These are phyloP conservation scores for Coemansia sp. DNA, from an alignment of 192 early-diverging fungal genomes.

Conservation along the genomic window DNA sequence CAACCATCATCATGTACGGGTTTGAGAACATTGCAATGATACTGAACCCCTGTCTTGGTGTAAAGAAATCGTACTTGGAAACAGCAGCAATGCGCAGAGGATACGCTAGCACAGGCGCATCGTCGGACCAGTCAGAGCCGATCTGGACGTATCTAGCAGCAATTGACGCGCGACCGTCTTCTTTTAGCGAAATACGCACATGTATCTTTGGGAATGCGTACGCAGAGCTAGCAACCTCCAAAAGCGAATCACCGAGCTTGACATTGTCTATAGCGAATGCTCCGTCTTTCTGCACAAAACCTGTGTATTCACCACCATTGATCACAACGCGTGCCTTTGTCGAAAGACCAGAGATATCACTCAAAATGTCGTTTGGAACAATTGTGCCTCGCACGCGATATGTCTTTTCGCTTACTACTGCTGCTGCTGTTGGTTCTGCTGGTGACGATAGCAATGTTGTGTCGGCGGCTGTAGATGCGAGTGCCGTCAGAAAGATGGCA, in stretches of 20 bases:
- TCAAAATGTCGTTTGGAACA: conserved; percentile 28
- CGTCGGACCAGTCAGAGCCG: conserved; percentile 52
- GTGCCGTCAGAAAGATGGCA: background rate
- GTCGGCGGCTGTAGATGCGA: background rate
- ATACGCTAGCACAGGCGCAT: conserved; percentile 42
- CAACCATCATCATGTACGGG: conserved; percentile 71
- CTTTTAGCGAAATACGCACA: conserved; percentile 42
- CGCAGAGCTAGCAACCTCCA: conserved; percentile 42
- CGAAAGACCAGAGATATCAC: conserved; percentile 28
- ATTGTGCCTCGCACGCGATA: conserved; percentile 50
- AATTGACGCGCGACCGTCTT: conserved; percentile 39
- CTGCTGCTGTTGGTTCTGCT: conserved; percentile 6
- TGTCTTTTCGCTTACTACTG: conserved; percentile 19
- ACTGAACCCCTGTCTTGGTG: conserved; percentile 62
- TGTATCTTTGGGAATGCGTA: conserved; percentile 55
- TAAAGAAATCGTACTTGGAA: conserved; percentile 55
- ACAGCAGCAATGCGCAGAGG: conserved; percentile 44
- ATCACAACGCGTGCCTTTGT: conserved; percentile 28
- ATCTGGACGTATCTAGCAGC: conserved; percentile 49
- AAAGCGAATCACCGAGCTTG: conserved; percentile 43
- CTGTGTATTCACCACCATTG: conserved; percentile 50
- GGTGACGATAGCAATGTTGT: conserved; percentile 15
- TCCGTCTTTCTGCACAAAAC: conserved; percentile 45
- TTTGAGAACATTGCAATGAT: conserved; percentile 61
- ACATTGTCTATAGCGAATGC: conserved; percentile 47